phyloP scores from a whole-genome alignment of 129 eudicot species.

The Oenanthe sinensis region DNA sequence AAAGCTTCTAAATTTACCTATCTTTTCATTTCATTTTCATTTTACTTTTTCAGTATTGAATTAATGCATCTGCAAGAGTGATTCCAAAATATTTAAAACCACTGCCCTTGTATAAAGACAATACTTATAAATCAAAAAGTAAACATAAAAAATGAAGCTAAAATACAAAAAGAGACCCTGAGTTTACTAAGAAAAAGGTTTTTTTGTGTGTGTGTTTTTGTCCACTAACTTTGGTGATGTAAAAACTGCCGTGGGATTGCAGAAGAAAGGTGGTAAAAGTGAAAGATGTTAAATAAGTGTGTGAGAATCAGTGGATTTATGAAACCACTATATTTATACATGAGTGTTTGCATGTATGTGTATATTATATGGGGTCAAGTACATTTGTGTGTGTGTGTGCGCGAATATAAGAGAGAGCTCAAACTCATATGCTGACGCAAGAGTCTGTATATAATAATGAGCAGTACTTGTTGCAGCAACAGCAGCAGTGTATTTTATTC shows the following conservation, averaged over 20 bases:
- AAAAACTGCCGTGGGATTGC: conserved; percentile 18
- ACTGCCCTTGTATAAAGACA: conserved; percentile 22
- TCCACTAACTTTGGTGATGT: conserved; percentile 10
- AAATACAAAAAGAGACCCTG: background rate
- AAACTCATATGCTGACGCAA: conserved; percentile 4
- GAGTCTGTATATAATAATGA: background rate
- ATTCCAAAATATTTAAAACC: conserved; percentile 12
- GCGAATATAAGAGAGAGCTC: background rate
- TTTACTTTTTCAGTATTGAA: conserved; percentile 11
- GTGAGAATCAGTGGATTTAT: conserved; percentile 24
- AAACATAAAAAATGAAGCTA: conserved; percentile 15
- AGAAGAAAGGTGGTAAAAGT: background rate
- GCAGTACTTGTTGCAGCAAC: background rate
- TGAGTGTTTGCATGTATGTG: background rate
- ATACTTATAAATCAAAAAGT: conserved; percentile 28
- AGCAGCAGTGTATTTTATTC: background rate
- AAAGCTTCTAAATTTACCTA: conserved; percentile 6
- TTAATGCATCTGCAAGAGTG: conserved; percentile 26
- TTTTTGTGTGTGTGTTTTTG: background rate
- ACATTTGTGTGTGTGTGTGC: background rate
- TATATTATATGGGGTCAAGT: background rate
- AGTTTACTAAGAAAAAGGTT: background rate
- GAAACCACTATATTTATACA: conserved; percentile 13
- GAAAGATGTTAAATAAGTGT: background rate
- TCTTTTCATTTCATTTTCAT: background rate